Evolutionary conservation across 1,284 basidiomycete species (phyloP), one percentile per base, ranked within the genome.

Genomic region (Tilletia horrida): DNA sequence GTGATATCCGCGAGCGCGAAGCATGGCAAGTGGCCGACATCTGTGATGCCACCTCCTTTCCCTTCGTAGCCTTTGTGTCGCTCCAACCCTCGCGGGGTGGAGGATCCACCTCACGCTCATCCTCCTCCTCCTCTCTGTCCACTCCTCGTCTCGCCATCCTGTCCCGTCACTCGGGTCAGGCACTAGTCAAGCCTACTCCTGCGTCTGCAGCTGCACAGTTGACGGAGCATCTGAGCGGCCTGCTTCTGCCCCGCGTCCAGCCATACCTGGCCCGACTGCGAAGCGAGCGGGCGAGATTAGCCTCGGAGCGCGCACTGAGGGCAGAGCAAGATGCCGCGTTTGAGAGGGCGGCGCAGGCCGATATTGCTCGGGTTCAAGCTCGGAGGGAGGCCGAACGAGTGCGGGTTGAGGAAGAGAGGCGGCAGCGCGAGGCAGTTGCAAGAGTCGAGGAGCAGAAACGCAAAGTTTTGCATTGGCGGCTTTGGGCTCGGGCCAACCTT

Each of bases 11-110:
- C 45, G 89, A 90, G 72, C 85, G 86, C 59, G 91, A 95, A 71
- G 88, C 91, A 2, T 93, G 91, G 86, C 89, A 89, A 29, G 93
- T 91, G 7, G 85, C 91, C 0, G 88, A 91, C 76, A 93, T 93
- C 73, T 84, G 96, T 0, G 89, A 91, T 75, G 88, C 89, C 0
- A 95, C 92, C 2, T 93, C 92, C 0, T 96, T 91, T 76, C 94
- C 94, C 0, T 94, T 93, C 70, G 85, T 97, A 62, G 91, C 91
- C 0, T 97, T 97, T 80, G 83, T 95, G 61, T 89, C 92, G 0
- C 86, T 95, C 43, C 91, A 96, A 75, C 90, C 93, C 64, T 67
- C 75, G n/a, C 72, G 75, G 29, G 67, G 71, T 13, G 23, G 25
- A 25, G 43, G 69, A 9, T 31, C 48, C 64, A 25, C 65, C 0